Evolutionary conservation across 352 stramenopile species (phyloP), one percentile per base, ranked within the genome.

Genomic region (Globisporangium radiosum): DNA sequence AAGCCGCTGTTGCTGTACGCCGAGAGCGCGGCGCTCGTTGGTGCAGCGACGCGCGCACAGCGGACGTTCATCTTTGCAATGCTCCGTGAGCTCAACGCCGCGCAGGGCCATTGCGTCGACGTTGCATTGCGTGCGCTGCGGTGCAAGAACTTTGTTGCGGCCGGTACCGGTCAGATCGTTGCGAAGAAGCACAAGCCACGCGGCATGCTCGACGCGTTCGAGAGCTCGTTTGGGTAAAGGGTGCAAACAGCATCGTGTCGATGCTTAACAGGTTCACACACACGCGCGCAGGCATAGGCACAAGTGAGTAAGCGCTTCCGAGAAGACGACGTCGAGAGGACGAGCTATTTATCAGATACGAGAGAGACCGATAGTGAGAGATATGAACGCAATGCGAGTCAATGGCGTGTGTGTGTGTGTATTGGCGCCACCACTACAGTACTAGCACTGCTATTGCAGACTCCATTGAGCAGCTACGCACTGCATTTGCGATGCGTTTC

Each of bases 131-230:
- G 79, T 5, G 72, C 77, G 37, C 67, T 92, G 52, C 79, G 81
- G 2, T 72, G 65, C 62, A 83, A 87, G 56, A 79, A 88, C 61
- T 90, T 89, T 56, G 68, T 90, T 13, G 70, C 73, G 17, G 73
- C 73, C 40, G 76, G 76, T 19, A 63, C 75, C 3, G 71, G 76
- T 5, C 74, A 78, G 57, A 73, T 83, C 33, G 55, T 80, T 19
- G 81, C 79, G 68, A 85, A 81, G 63, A 81, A 81, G 47, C 48
- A 62, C 37, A 64, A 63, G 15, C 45, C 44, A 53, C 62, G 57
- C 11, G 64, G 67, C 11, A 55, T 72, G 33, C 70, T 75, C 42
- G 63, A 64, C 17, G 69, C 64, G 14, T 62, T 85, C 44, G 69
- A 82, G 59, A 60, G 51, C 57, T 65, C 65, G 49, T 72, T 72